A percentile compares a stretch with the other conserved stretches of the same genome.
These are phyloP conservation scores for Salicornia ramosissima DNA, from an alignment of 148 eudicot genomes.

Conservation along the genomic window DNA sequence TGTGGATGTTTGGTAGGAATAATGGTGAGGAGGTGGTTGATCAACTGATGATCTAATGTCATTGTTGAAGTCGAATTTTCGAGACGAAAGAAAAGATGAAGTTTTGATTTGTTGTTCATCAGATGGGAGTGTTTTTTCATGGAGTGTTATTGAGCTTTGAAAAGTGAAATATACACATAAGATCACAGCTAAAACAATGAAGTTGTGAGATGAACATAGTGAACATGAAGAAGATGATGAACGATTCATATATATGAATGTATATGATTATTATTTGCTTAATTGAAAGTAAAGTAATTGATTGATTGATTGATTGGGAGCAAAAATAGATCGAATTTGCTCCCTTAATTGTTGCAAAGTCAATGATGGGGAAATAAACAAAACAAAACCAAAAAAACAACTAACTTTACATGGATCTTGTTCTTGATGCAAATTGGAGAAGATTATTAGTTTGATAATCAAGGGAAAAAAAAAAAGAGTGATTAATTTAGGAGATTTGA, in stretches of 20 bases:
- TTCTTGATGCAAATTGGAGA: not conserved
- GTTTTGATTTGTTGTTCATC: constrained; percentile 11
- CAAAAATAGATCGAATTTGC: not conserved
- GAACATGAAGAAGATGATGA: constrained; percentile 20
- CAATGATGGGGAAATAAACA: not conserved
- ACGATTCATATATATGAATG: constrained; percentile 20
- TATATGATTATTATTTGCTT: constrained; percentile 6
- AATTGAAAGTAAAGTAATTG: not conserved
- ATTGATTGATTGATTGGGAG: no score
- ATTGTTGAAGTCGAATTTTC: not conserved
- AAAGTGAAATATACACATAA: constrained; percentile 33
- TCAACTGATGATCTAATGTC: not conserved
- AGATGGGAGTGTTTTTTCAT: constrained; percentile 26
- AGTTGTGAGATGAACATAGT: constrained; percentile 33
- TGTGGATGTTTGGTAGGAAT: not conserved
- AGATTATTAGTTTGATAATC: constrained; percentile 1
- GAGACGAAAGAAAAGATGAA: constrained; percentile 12
- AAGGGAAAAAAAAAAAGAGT: not conserved
- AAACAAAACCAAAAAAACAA: no score
- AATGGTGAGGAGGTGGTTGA: not conserved
- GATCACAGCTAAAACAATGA: constrained; percentile 30
- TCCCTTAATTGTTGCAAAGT: not conserved
- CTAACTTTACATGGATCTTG: not conserved
- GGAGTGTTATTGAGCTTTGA: constrained; percentile 34
- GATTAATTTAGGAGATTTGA: not conserved